A percentile compares a stretch with the other conserved stretches of the same genome.
Conservation (phyloP, 441 rosid species). For the Syzygium syzygioides region DNA sequence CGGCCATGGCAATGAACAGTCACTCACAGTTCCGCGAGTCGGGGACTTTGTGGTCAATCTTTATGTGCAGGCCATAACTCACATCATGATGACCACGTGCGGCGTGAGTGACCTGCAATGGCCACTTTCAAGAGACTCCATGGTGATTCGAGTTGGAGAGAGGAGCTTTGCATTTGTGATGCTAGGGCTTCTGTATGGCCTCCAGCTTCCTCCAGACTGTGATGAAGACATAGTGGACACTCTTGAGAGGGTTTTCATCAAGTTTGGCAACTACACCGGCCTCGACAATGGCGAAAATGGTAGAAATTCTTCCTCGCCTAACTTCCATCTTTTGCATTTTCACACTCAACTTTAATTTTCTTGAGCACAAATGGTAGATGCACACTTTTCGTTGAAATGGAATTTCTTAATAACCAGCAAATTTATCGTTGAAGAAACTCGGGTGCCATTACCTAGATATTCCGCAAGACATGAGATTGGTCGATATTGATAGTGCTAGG, state of each 20-base stretch:
- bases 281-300: not conserved
- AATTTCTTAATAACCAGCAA: not conserved
- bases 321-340: not conserved
- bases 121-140: constrained; percentile 8
- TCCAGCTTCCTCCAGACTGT: constrained; percentile 1
- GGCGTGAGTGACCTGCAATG: constrained; percentile 8
- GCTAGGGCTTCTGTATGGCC: constrained; percentile 6
- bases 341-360: not conserved
- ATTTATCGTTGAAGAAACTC: not conserved
- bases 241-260: constrained; percentile 11
- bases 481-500: not conserved
- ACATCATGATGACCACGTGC: not conserved
- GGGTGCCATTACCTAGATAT: not conserved
- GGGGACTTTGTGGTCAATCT: constrained; percentile 7
- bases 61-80: not conserved
- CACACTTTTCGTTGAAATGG: not conserved
- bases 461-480: not conserved
- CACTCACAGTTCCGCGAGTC: not conserved
- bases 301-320: not conserved
- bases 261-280: not conserved
- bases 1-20: not conserved
- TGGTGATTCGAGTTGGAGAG: not conserved
- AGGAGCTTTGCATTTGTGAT: constrained; percentile 9
- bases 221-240: not conserved
- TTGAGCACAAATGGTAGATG: not conserved